Evolutionary conservation across 441 rosid genomes (phyloP).

Genomic region (Populus hybrid): DNA sequence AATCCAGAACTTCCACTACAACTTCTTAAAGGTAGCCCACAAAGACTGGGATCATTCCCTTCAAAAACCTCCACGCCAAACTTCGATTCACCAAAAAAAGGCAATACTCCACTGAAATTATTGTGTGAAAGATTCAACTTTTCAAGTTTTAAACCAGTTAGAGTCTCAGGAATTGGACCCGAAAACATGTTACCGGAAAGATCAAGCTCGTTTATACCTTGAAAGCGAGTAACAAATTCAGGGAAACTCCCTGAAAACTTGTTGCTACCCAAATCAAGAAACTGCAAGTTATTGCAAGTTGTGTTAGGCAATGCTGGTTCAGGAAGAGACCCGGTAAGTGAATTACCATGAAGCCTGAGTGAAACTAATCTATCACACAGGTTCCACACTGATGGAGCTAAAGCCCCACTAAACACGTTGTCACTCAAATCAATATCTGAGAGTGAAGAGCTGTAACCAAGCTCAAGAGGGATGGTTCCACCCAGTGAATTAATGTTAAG

Average conservation of each 20-base stretch:
- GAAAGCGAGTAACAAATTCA: slow-evolving; percentile 59
- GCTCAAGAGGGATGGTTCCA: slow-evolving; percentile 85
- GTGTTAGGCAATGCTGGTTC: slow-evolving; percentile 85
- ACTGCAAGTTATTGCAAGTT: slow-evolving; percentile 57
- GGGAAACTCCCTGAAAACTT: slow-evolving; percentile 83
- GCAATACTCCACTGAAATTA: slow-evolving; percentile 78
- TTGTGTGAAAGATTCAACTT: slow-evolving; percentile 83
- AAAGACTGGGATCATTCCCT: slow-evolving; percentile 78
- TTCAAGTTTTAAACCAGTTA: slow-evolving; percentile 53
- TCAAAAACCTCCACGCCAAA: slow-evolving; percentile 65
- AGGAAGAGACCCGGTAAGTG: slow-evolving; percentile 60
- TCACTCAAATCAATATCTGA: slow-evolving; percentile 72
- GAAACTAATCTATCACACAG: slow-evolving; percentile 73
- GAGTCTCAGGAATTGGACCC: slow-evolving; percentile 64
- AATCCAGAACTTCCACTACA: slow-evolving; percentile 61
- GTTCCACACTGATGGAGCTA: slow-evolving; percentile 90
- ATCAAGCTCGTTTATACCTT: slow-evolving; percentile 71
- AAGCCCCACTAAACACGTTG: slow-evolving; percentile 55
- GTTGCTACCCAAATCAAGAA: slow-evolving; percentile 77
- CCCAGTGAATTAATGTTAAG: slow-evolving; percentile 74
- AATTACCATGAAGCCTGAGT: slow-evolving; percentile 61
- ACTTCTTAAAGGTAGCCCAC: slow-evolving; percentile 74
- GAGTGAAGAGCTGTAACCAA: slow-evolving; percentile 83
- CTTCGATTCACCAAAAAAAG: slow-evolving; percentile 57
- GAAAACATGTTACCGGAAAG: slow-evolving; percentile 65